Evolutionary conservation across 176 grass and related monocot genomes (phyloP).

Genomic region (Lolium perenne): DNA sequence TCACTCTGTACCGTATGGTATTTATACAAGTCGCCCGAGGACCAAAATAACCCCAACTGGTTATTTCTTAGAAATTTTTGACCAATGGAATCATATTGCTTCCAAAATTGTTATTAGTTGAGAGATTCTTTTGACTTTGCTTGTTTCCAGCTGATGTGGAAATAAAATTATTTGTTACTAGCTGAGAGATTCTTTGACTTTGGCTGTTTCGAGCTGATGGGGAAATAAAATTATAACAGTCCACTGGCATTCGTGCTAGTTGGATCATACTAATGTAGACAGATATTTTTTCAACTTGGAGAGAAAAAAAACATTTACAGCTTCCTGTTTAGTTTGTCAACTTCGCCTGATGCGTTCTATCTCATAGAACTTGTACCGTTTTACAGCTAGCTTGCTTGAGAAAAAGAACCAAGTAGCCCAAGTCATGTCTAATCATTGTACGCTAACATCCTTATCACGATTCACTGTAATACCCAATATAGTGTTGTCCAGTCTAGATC

Average conservation of each 20-base stretch:
- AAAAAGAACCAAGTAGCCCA: not conserved
- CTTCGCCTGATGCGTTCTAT: not conserved
- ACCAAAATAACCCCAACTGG: not conserved
- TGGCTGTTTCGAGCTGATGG: not conserved
- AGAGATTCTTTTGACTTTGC: constrained; percentile 21
- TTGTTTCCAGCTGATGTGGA: not conserved
- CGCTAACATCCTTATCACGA: not conserved
- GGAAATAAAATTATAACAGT: not conserved
- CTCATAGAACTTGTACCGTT: not conserved
- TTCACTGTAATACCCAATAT: not conserved
- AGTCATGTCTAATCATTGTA: not conserved
- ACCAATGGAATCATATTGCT: constrained; percentile 8
- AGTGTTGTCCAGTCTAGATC: constrained; percentile 1
- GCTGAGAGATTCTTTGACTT: not conserved
- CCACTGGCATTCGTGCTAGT: not conserved
- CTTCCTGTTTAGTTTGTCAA: not conserved
- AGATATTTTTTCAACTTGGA: not conserved
- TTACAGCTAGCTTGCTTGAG: not conserved
- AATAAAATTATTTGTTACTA: too few species aligned
- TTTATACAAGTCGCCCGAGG: not conserved
- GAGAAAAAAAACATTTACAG: not conserved
- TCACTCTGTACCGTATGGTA: not conserved
- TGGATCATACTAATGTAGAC: not conserved
- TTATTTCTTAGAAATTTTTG: not conserved
- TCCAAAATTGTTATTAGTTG: not conserved